Base-by-base conservation (phyloP, 176 grass and related monocot species). In the Carex littledalei region DNA sequence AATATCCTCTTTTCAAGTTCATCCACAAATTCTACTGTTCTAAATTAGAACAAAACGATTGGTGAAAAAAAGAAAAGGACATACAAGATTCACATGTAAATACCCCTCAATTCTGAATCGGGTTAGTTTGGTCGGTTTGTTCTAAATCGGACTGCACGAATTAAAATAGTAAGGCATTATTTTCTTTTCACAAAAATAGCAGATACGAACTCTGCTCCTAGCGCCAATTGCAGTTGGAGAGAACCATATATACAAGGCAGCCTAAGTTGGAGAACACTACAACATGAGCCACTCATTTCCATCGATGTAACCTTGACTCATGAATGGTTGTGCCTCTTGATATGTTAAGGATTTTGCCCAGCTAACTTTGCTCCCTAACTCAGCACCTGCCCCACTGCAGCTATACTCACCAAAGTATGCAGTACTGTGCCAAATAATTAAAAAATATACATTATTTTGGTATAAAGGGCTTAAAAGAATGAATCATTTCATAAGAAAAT, bases 341-440 rank as follows among this genome's bases (percentile, higher is more conserved):
- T 89, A 90, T 41, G 84, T 92, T 77, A 99, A 92, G 78, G 66
- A 59, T 56, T 88, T 94, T 22, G 91, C 86, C 96, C 96, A 98
- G 3, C 78, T 82, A 6, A 95, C 91, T 60, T 89, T 79, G 56
- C 76, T 56, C 32, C 66, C 61, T 62, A 86, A 63, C 43, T 86
- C 85, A 4, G 96, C 96, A 4, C 96, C 96, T 3, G 85, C 68
- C 1, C 93, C 96, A 17, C 63, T 85, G 82, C 93, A 94, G 63
- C 43, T 92, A 79, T 88, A 99, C 45, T 95, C 89, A 0, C 88
- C 96, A 6, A 95, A 99, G 84, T 77, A 79, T 41, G 84, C 90
- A 26, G 96, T 95, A 72, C 93, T 98, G 78, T 75, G 20, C 3
- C 22, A 54, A 15, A 77, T 61, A 72, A 29, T 60, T n/a, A 8